A percentile compares a stretch with the other conserved stretches of the same genome.
phyloP scores from a whole-genome alignment of 192 early-diverging fungal genomes.

The Diversispora epigaea region DNA sequence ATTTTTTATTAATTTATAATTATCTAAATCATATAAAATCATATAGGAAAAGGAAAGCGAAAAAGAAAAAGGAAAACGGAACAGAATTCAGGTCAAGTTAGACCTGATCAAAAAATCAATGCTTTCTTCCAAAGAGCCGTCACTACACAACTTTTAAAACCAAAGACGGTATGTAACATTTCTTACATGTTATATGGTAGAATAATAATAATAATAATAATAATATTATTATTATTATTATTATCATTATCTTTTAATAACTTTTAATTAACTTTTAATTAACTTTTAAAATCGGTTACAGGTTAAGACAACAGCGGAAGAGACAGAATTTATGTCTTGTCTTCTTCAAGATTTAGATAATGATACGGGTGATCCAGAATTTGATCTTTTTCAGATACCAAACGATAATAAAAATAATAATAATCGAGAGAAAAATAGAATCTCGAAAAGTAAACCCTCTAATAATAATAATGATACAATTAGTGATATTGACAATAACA shows the following conservation, averaged over 20 bases:
- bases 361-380: slow-evolving; percentile 27
- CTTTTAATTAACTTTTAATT: neutral
- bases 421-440: slow-evolving; percentile 30
- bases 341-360: slow-evolving; percentile 34
- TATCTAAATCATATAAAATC: neutral
- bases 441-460: slow-evolving; percentile 5
- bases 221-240: neutral
- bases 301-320: slow-evolving; percentile 24
- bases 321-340: slow-evolving; percentile 37
- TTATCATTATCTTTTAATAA: neutral
- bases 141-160: neutral
- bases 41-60: neutral
- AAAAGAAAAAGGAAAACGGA: neutral
- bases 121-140: neutral
- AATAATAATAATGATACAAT: too few species aligned
- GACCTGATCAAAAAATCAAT: neutral
- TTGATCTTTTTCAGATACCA: slow-evolving; percentile 26
- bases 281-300: neutral
- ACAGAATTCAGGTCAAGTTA: neutral
- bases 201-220: too few species aligned
- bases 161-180: neutral
- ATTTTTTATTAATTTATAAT: neutral
- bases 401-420: slow-evolving; percentile 33
- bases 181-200: too few species aligned
- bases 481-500: too few species aligned